Conservation (phyloP, 1,284 basidiomycete genomes). For the Boletellus sp. region DNA sequence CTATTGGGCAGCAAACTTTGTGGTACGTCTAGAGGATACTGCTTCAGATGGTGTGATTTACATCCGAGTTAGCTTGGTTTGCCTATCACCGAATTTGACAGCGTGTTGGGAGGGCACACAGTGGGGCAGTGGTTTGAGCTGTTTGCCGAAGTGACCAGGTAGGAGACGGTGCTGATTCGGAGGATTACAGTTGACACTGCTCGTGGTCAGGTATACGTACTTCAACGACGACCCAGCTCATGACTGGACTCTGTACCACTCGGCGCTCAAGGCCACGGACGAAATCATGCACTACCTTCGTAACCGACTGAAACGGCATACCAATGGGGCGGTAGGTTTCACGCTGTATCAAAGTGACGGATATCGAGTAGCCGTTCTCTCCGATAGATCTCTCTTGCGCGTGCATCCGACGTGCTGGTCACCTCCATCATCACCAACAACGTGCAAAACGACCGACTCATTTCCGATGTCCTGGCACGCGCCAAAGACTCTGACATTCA, state of each 20-base stretch:
- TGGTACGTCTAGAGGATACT: slow-evolving; percentile 42
- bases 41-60: slow-evolving; percentile 21
- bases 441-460: slow-evolving; percentile 23
- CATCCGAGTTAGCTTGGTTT: slow-evolving; percentile 44
- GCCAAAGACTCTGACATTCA: slow-evolving; percentile 1
- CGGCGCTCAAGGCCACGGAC: slow-evolving; percentile 39
- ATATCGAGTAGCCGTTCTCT: neutral
- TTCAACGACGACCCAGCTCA: slow-evolving; percentile 50
- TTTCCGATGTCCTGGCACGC: slow-evolving; percentile 14
- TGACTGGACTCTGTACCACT: slow-evolving; percentile 59
- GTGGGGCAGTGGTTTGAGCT: slow-evolving; percentile 47
- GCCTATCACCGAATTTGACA: slow-evolving; percentile 53
- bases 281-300: slow-evolving; percentile 42
- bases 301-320: slow-evolving; percentile 34
- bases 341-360: neutral
- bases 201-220: slow-evolving; percentile 65
- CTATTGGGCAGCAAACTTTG: slow-evolving; percentile 58
- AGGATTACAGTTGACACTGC: neutral
- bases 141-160: slow-evolving; percentile 58
- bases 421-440: slow-evolving; percentile 26
- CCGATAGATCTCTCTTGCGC: slow-evolving; percentile 19
- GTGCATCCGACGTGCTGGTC: slow-evolving; percentile 19
- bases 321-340: slow-evolving; percentile 24
- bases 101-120: slow-evolving; percentile 46
- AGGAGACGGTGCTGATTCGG: neutral